These are phyloP conservation scores for Curvularia eragrostidis DNA, from an alignment of 2,329 filamentous ascomycete species.

Conservation along the genomic window DNA sequence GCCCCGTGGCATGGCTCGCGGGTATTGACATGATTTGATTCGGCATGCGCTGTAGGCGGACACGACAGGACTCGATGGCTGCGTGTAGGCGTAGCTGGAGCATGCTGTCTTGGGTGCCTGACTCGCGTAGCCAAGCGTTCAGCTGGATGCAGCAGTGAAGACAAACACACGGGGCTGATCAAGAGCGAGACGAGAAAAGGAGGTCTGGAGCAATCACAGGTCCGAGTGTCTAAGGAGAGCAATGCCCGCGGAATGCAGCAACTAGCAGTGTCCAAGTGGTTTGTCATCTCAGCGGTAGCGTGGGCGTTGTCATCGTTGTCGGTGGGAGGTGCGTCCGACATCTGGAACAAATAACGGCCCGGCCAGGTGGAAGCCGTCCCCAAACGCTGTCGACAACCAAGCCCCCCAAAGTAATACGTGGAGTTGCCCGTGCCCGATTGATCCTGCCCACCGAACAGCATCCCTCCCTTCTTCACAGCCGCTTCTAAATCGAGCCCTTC, in stretches of 20 bases:
- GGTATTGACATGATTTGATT: background rate
- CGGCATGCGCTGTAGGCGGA: background rate
- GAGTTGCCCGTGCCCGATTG: conserved; percentile 9
- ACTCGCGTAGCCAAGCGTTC: background rate
- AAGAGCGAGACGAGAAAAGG: background rate
- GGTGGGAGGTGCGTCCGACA: conserved; percentile 22
- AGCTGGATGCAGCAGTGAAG: background rate
- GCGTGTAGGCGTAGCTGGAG: background rate
- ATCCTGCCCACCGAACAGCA: background rate
- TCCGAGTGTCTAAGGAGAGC: background rate
- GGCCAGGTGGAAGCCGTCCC: conserved; percentile 30
- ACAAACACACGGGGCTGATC: background rate
- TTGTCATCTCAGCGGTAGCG: conserved; percentile 21
- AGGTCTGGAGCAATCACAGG: background rate
- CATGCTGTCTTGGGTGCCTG: conserved; percentile 1
- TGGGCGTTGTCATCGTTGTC: conserved; percentile 7
- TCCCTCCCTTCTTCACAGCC: conserved; percentile 6
- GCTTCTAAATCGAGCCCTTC: conserved; percentile 21
- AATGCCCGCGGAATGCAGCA: background rate
- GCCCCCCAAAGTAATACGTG: conserved; percentile 15
- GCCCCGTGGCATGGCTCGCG: background rate
- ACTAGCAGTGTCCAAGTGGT: background rate
- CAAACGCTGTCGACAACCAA: conserved; percentile 27
- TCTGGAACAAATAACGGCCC: conserved; percentile 31
- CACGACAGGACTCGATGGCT: background rate